Evolutionary conservation across 257 asterid species (phyloP), one percentile per base, ranked within the genome.

Genomic region (Petunia secreta): DNA sequence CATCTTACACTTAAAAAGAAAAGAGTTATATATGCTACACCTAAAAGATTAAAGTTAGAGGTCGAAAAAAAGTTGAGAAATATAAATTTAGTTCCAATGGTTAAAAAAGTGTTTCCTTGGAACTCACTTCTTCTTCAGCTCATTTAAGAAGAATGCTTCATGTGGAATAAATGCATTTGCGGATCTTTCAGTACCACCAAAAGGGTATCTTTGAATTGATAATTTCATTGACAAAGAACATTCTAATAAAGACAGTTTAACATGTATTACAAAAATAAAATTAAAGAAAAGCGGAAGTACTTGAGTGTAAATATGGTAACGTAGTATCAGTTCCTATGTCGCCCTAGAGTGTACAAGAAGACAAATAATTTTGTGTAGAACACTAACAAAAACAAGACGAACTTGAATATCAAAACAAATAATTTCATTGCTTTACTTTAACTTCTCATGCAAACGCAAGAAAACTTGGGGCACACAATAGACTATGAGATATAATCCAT

Each of bases 251-350:
- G 57, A 58, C 25, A 69, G 37, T 64, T 52, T 64, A 34, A 11
- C 48, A 34, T 36, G 59, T 8, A 36, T 16, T 10, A 1, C 13
- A 63, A 69, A 11, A 1, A 6, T n/a, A 75, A 11, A 36, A 77
- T 6, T 53, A 4, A 79, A 1, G 14, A 15, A 38, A 6, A 3
- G 14, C 38, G 39, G 58, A 5, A 55, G 25, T 6, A 64, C 34
- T 80, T 73, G 89, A 84, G 87, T 81, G 83, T 71, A 80, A 80
- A 84, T 80, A 81, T 84, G 86, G 83, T 77, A 80, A 84, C 80
- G 81, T 71, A 59, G 80, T 57, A 69, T 58, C 75, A 48, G 84
- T 36, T 81, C 84, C 38, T 37, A 57, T 78, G 84, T 81, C 84
- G 63, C 84, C 77, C 67, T 81, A 66, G 81, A 75, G 84, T 81